A percentile compares a stretch with the other conserved stretches of the same genome.
phyloP scores from a whole-genome alignment of 768 basidiomycete genomes.

The Tylopilus subfusipes region DNA sequence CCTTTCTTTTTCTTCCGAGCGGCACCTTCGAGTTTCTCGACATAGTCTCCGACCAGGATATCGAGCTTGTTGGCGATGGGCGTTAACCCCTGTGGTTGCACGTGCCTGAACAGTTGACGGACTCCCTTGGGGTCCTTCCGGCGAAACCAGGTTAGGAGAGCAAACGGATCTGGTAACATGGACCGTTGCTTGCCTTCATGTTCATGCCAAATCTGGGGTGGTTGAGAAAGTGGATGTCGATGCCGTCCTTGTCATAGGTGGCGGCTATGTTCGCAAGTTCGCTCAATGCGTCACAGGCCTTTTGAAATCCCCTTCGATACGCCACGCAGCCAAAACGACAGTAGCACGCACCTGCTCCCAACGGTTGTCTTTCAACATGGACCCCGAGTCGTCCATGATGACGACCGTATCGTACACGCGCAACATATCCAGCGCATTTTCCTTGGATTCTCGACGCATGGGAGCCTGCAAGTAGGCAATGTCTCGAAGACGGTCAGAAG shows the following conservation, averaged over 20 bases:
- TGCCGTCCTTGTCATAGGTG: conserved; percentile 53
- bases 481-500: conserved; percentile 15
- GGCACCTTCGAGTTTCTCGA: conserved; percentile 33
- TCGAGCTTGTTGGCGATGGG: conserved; percentile 45
- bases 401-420: conserved; percentile 53
- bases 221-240: conserved; percentile 64
- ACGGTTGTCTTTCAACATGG: conserved; percentile 42
- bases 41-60: conserved; percentile 36
- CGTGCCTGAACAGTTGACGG: conserved; percentile 40
- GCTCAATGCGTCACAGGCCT: conserved; percentile 30
- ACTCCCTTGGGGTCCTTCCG: conserved; percentile 38
- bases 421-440: conserved; percentile 35
- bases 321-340: not conserved
- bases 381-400: conserved; percentile 58
- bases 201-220: conserved; percentile 29
- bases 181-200: conserved; percentile 35
- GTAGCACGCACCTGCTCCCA: conserved; percentile 47
- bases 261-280: conserved; percentile 47
- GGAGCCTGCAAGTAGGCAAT: conserved; percentile 26
- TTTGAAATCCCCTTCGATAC: not conserved
- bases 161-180: not conserved
- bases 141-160: not conserved
- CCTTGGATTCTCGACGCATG: conserved; percentile 25
- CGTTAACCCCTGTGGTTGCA: conserved; percentile 43
- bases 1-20: conserved; percentile 22